A percentile compares a stretch with the other conserved stretches of the same genome.
Evolutionary conservation across 208 protist species (phyloP).

Genomic region (Acanthamoeba triangularis): DNA sequence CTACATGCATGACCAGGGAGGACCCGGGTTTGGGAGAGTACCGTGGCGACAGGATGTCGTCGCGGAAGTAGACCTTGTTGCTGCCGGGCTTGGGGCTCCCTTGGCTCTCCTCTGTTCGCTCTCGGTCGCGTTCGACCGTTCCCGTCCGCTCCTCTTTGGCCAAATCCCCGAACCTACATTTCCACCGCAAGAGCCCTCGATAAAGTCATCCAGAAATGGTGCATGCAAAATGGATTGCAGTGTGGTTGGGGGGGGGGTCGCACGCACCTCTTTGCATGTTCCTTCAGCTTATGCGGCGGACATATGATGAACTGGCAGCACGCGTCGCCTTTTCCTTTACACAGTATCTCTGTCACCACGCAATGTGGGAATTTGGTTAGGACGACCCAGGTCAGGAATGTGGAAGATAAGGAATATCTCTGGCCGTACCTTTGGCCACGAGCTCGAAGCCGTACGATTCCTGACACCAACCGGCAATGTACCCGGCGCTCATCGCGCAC

Average conservation of each 20-base stretch:
- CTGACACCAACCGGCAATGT: constrained; percentile 52
- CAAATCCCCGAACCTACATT: background rate
- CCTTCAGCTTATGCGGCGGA: constrained; percentile 34
- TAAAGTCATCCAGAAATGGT: background rate
- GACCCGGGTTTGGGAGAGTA: background rate
- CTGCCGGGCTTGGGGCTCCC: background rate
- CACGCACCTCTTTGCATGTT: constrained; percentile 47
- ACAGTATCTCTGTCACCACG: background rate
- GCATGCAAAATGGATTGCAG: too few species aligned
- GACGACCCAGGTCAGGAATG: background rate
- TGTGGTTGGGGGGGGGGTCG: too few species aligned
- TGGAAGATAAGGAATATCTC: background rate
- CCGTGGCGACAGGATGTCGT: constrained; percentile 14
- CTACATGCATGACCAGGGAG: background rate
- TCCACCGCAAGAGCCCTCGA: background rate
- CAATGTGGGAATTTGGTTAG: too few species aligned
- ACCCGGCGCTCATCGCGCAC: constrained; percentile 49
- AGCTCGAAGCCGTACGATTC: constrained; percentile 37
- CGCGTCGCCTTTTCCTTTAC: constrained; percentile 38
- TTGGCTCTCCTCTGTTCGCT: background rate
- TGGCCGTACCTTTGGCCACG: constrained; percentile 2
- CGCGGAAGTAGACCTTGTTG: background rate
- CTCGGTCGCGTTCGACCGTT: background rate
- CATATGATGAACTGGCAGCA: constrained; percentile 62
- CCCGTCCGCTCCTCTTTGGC: background rate